phyloP scores from a whole-genome alignment of 2,329 filamentous ascomycete genomes.

The Alternaria ventricosa region DNA sequence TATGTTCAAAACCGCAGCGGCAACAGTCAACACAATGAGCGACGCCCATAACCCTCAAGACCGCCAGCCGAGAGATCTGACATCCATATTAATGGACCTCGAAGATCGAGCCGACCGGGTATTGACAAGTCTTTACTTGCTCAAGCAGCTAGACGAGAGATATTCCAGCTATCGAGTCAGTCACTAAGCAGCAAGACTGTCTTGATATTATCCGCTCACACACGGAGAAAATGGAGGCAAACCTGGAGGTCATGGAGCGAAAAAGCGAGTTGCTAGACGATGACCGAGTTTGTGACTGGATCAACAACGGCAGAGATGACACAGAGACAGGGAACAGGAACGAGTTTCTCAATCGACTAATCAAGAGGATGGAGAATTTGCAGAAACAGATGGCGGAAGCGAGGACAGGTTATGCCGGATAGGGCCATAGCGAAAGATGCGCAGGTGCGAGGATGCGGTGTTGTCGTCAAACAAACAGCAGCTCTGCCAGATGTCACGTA shows the following conservation, averaged over 20 bases:
- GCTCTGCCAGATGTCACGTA: too few species aligned
- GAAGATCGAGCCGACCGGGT: slow-evolving; percentile 2
- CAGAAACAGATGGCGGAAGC: slow-evolving; percentile 2
- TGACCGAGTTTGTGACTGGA: slow-evolving; percentile 4
- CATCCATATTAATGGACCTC: not conserved
- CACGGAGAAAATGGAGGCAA: slow-evolving; percentile 1
- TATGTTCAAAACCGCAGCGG: not conserved
- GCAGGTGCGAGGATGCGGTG: not conserved
- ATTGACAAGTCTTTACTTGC: slow-evolving; percentile 3
- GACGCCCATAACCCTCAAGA: not conserved
- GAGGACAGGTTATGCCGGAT: not conserved
- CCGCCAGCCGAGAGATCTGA: not conserved
- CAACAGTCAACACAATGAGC: not conserved
- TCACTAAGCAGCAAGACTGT: not conserved
- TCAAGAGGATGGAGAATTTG: not conserved
- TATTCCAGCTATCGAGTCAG: not conserved
- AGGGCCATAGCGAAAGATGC: not conserved
- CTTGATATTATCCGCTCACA: slow-evolving; percentile 1
- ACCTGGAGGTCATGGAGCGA: slow-evolving; percentile 1
- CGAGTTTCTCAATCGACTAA: not conserved
- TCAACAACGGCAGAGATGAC: not conserved
- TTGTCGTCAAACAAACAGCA: not conserved
- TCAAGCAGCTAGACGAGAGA: not conserved
- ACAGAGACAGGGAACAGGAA: slow-evolving; percentile 2
- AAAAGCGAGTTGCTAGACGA: slow-evolving; percentile 1